Conservation (phyloP, 345 rosid genomes). For the Noccaea bulbosa region DNA sequence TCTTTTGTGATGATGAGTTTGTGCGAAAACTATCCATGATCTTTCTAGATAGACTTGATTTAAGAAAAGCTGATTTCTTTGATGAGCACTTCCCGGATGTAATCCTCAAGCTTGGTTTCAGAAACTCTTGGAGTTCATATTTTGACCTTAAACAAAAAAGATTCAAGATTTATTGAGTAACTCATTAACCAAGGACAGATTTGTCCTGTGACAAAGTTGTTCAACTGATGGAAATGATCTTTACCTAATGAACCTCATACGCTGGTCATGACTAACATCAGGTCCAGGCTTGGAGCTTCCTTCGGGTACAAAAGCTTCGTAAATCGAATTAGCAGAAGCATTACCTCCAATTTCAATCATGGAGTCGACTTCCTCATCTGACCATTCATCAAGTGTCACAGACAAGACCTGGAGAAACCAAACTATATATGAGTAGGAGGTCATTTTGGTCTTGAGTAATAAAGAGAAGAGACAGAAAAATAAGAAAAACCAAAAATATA, state of each 20-base stretch:
- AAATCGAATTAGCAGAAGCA: conserved; percentile 63
- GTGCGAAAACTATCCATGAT: conserved; percentile 69
- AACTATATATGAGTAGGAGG: conserved; percentile 3
- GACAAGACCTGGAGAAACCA: conserved; percentile 68
- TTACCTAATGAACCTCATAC: conserved; percentile 72
- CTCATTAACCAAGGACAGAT: not conserved
- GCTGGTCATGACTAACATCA: conserved; percentile 75
- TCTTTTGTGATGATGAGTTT: conserved; percentile 54
- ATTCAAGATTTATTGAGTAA: conserved; percentile 25
- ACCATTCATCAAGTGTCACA: conserved; percentile 92
- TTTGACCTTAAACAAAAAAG: conserved; percentile 67
- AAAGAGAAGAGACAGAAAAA: not conserved
- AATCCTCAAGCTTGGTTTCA: conserved; percentile 89
- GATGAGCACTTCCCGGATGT: conserved; percentile 48
- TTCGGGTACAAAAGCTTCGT: conserved; percentile 73
- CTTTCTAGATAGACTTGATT: conserved; percentile 67
- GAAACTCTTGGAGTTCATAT: conserved; percentile 92
- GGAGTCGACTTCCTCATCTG: conserved; percentile 75
- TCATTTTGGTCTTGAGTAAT: not conserved
- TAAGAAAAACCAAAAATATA: not conserved
- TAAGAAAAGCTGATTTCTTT: conserved; percentile 51
- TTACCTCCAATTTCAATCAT: conserved; percentile 80
- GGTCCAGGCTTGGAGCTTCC: conserved; percentile 66
- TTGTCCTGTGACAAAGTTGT: not conserved
- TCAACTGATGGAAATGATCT: too few relatives aligned